Evolutionary conservation across 768 basidiomycete species (phyloP), one percentile per base, ranked within the genome.

Genomic region (Sarcomyxa edulis): DNA sequence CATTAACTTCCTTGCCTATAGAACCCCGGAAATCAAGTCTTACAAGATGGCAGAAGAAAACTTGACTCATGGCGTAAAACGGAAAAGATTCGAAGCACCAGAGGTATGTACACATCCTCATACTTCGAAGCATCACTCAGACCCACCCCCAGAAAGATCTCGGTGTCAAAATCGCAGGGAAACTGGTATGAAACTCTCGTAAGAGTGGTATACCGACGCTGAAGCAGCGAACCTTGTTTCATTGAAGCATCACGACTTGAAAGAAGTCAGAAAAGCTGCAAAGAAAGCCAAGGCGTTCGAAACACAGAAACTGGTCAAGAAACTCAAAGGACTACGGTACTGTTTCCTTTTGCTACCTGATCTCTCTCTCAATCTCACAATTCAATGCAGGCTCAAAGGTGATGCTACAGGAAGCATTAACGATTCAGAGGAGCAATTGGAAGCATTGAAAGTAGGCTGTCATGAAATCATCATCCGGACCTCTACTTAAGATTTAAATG

Each of bases 261-360:
- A 76, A 54, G 82, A 84, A 47, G 72, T 86, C 7, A 72, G 73
- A 46, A 85, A 84, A 49, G 75, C 81, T 4, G 76, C 83, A 20
- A 94, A 90, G 65, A 88, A 84, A 51, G 83, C 84, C 7, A 88
- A 79, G 54, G 62, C 73, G 0, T 86, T 88, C 44, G 92, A 95
- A 62, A 76, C 75, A 1, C 86, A 83, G 57, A 85, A 83, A 54
- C 59, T 84, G n/a, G 72, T 92, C 42, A 94, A 91, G 67, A 81
- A 76, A 58, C 62, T 93, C 20, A 91, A 86, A 56, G 71, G 67
- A 18, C 56, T 81, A 20, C 65, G 84, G 86, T 39, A 11, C 31
- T 12, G 9, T 4, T 10, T 28, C 33, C 20, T n/a, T 37, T 8
- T 23, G 24, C 16, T 34, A 7, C 8, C 14, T 28, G 9, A 21